phyloP scores from a whole-genome alignment of 106 monocot species.

The Dendrobium officinale region DNA sequence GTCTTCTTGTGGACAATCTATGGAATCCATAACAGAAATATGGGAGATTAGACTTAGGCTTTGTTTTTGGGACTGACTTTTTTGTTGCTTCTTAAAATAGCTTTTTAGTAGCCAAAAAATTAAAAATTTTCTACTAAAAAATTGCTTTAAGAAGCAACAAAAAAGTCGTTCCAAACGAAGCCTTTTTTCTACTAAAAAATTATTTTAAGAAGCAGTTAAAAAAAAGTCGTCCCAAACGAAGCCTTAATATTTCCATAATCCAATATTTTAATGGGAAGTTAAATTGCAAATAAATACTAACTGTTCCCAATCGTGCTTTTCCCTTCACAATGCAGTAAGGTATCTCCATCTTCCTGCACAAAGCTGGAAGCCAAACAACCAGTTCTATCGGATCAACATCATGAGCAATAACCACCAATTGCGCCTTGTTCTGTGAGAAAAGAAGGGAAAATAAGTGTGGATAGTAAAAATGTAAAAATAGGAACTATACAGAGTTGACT shows the following conservation, averaged over 20 bases:
- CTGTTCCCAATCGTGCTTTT: conserved; percentile 60
- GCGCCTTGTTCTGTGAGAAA: conserved; percentile 52
- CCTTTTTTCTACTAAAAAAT: too few relatives aligned
- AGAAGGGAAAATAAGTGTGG: background rate
- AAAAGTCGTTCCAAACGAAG: too few relatives aligned
- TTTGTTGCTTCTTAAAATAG: too few relatives aligned
- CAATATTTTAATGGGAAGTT: background rate
- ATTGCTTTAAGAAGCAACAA: too few relatives aligned
- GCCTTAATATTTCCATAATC: too few relatives aligned
- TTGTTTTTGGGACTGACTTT: too few relatives aligned
- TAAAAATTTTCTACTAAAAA: too few relatives aligned
- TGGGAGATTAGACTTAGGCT: background rate
- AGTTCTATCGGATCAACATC: conserved; percentile 73
- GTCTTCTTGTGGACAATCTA: conserved; percentile 63
- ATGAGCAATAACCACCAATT: conserved; percentile 68
- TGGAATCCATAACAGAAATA: background rate
- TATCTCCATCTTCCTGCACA: conserved; percentile 75
- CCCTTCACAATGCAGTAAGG: conserved; percentile 75
- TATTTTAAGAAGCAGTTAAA: too few relatives aligned
- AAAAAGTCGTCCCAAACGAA: too few relatives aligned
- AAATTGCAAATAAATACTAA: conserved; percentile 12
- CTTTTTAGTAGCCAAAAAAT: too few relatives aligned
- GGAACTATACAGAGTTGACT: background rate
- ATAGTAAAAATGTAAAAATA: background rate
- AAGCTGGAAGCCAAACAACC: conserved; percentile 63